Percentiles rank a stretch among this genome's conserved stretches.
These are phyloP conservation scores for Nicotiana otophora DNA, from an alignment of 257 asterid genomes.

Conservation along the genomic window DNA sequence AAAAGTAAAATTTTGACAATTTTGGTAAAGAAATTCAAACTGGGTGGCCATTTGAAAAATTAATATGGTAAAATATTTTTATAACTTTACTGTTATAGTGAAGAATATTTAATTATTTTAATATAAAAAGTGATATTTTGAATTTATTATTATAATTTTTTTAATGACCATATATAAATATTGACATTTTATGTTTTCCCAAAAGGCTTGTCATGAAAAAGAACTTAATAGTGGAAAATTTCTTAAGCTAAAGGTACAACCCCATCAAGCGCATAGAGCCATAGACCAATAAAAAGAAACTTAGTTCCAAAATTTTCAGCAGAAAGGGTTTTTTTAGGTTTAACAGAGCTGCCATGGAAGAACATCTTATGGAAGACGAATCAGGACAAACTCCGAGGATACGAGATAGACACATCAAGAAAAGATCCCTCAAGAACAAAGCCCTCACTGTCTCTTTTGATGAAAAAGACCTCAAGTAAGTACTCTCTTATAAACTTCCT, in stretches of 20 bases:
- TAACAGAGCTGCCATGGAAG: slow-evolving; percentile 9
- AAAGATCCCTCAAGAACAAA: slow-evolving; percentile 27
- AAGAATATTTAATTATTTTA: no score
- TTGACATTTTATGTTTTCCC: no score
- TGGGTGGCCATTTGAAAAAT: no score
- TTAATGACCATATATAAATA: no score
- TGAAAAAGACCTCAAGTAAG: slow-evolving; percentile 88
- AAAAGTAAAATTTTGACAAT: no score
- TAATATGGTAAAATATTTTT: no score
- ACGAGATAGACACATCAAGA: slow-evolving; percentile 12
- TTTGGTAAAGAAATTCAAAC: no score
- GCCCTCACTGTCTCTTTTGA: slow-evolving; percentile 60
- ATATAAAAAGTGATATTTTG: no score
- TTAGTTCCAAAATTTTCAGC: not conserved
- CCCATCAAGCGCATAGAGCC: not conserved
- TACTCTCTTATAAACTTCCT: no score
- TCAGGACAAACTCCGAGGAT: not conserved
- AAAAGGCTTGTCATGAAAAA: no score
- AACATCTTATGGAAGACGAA: not conserved
- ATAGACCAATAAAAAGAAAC: not conserved
- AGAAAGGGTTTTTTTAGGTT: slow-evolving; percentile 10
- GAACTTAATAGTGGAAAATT: not conserved
- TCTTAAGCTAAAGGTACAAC: not conserved
- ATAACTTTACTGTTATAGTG: no score
- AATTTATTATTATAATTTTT: no score